These are phyloP conservation scores for Rubia peregrina DNA, from an alignment of 305 asterid genomes.

Conservation along the genomic window DNA sequence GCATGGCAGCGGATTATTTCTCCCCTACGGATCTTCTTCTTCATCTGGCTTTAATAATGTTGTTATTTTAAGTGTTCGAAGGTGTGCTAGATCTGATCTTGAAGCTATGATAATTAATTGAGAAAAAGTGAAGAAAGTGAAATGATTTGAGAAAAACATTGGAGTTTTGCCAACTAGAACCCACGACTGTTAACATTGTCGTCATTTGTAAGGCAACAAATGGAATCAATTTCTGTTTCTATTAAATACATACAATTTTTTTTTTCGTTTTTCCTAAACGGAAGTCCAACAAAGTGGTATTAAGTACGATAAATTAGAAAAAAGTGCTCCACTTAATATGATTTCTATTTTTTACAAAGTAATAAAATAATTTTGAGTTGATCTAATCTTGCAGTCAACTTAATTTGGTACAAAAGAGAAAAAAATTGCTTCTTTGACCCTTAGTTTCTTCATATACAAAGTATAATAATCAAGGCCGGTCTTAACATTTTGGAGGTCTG, in stretches of 20 bases:
- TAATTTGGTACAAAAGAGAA: too few species aligned
- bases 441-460: too few species aligned
- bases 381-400: too few species aligned
- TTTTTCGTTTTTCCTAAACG: background rate
- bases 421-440: too few species aligned
- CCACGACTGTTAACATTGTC: background rate
- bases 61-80: background rate
- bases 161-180: background rate
- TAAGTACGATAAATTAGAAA: too few species aligned
- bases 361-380: too few species aligned
- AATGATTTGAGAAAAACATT: background rate
- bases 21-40: background rate
- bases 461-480: too few species aligned
- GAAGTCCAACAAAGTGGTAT: too few species aligned
- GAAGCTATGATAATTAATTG: background rate
- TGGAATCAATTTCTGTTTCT: background rate
- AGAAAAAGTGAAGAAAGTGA: background rate
- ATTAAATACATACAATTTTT: background rate
- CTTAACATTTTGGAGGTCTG: too few species aligned
- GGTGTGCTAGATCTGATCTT: background rate
- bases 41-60: background rate
- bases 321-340: too few species aligned
- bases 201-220: background rate
- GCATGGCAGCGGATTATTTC: background rate
- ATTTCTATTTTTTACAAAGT: too few species aligned